phyloP scores from a whole-genome alignment of 2,329 filamentous ascomycete species.

The Elsinoe fawcettii region DNA sequence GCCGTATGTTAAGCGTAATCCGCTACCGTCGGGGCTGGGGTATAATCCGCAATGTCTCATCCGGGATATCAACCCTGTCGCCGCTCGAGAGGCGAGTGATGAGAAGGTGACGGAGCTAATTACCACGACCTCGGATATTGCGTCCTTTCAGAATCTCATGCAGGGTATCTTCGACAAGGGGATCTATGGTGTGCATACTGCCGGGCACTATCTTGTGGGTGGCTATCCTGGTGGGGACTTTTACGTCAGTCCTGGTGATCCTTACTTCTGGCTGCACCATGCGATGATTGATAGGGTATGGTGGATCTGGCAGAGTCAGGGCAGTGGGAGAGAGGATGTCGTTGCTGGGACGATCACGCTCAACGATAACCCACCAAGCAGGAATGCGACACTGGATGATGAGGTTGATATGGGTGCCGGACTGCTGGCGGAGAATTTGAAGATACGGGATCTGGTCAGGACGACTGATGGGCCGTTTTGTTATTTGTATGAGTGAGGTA shows the following conservation, averaged over 20 bases:
- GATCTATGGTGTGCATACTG: conserved; percentile 32
- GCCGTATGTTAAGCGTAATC: conserved; percentile 13
- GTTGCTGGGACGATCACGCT: conserved; percentile 39
- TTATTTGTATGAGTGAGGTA: conserved; percentile 33
- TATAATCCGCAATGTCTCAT: conserved; percentile 20
- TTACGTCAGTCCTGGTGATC: conserved; percentile 38
- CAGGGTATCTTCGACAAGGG: conserved; percentile 18
- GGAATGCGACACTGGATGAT: conserved; percentile 37
- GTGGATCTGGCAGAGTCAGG: conserved; percentile 44
- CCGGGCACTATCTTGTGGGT: conserved; percentile 39
- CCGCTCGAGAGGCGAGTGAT: conserved; percentile 3
- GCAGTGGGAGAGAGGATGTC: conserved; percentile 30
- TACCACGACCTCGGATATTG: conserved; percentile 2
- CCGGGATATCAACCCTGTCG: conserved; percentile 17
- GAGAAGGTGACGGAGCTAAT: conserved; percentile 17
- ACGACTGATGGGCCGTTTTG: conserved; percentile 40
- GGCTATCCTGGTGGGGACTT: conserved; percentile 38
- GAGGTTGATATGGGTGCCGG: conserved; percentile 34
- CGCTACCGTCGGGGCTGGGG: conserved; percentile 12
- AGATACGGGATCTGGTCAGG: conserved; percentile 30
- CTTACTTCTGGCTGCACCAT: conserved; percentile 41
- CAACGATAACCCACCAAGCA: conserved; percentile 35
- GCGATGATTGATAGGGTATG: conserved; percentile 40
- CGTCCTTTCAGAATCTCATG: conserved; percentile 17
- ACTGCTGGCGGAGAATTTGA: conserved; percentile 24